Base-by-base conservation (phyloP, 2,329 filamentous ascomycete genomes). In the Xylariomycetidae sp. region DNA sequence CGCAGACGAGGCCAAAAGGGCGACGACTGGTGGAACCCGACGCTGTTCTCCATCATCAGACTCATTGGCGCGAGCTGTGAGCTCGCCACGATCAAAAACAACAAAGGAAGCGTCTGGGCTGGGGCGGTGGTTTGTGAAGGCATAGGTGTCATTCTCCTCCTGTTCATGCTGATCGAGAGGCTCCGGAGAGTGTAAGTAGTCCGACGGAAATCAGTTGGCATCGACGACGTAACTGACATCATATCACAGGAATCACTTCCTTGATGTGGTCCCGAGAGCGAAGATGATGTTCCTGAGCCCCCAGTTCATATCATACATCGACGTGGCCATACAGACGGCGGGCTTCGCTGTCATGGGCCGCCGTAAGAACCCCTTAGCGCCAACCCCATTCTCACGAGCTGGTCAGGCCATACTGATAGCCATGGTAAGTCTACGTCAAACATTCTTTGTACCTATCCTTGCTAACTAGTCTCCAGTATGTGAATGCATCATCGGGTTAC, bases 111-210 rank as follows among this genome's bases (percentile, higher is more conserved):
- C 14, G 19, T 48, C 10, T 48, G 45, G 45, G 45, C 44, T 8
- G 33, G 34, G 4, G 41, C 43, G 2, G 45, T 48, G 2, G 42
- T 48, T 13, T 48, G 44, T 33, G 45, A 48, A 5, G 45, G 41
- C 3, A 22, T 48, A 0, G 44, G 45, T 2, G 41, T 48, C 11
- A 33, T 48, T 5, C 31, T 46, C 12, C 14, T 44, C 10, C 39
- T 37, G 2, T 44, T 37, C 9, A 25, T 40, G 14, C 15, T 45
- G 12, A 4, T 45, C 7, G 34, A 44, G 5, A 23, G 42, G 5
- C 22, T 48, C 2, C 27, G 36, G 30, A 38, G 45, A 31, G 36
- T 40, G 44, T 47, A 32, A 23, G 39, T 4, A 23, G 20, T 8
- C 20, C n/a, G 8, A 23, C 8, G 20, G 8, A 23, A 23, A 23